Evolutionary conservation across 176 grass and related monocot genomes (phyloP), one percentile per base, ranked within the genome.

Genomic region (Olyra latifolia): DNA sequence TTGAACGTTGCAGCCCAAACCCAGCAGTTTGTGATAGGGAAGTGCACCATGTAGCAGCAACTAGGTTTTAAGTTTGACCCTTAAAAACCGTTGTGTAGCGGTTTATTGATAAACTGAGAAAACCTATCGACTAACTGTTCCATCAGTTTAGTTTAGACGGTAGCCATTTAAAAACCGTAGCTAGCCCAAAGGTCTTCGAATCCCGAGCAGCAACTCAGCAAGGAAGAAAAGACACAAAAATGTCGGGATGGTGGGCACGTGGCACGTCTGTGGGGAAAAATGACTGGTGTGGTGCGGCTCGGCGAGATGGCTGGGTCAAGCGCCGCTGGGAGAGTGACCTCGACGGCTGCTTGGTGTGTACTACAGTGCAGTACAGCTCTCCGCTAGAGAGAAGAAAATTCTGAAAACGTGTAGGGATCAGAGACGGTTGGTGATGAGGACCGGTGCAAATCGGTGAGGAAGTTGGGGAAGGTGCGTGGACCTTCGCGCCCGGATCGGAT

Each of bases 201-300:
- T n/a, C n/a, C n/a, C n/a, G n/a, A n/a, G n/a, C n/a, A n/a, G n/a
- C n/a, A n/a, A n/a, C n/a, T n/a, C n/a, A n/a, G 25, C 14, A 5
- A 49, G 4, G 9, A 14, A 20, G 54, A 40, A 60, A 22, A 14
- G 4, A 35, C 32, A 44, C 38, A 16, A 29, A 10, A 15, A 24
- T 3, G 50, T 52, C 38, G 49, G 66, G 66, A 13, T 13, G 66
- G 22, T 78, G 49, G 66, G 66, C 13, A 17, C 56, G 22, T 78
- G 68, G 22, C 49, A 10, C 16, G 62, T 65, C 30, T 75, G 74
- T 23, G 41, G 62, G 80, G 79, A 83, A n/a, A 57, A 22, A 2
- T 7, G 74, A 4, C 68, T 9, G 39, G 44, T 89, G 80, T 70
- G 76, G 82, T 39, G 76, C 22, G 76, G 67, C 65, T 72, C 47